Conservation (phyloP, 306 rosid genomes). For the Fragaria nilgerrensis region DNA sequence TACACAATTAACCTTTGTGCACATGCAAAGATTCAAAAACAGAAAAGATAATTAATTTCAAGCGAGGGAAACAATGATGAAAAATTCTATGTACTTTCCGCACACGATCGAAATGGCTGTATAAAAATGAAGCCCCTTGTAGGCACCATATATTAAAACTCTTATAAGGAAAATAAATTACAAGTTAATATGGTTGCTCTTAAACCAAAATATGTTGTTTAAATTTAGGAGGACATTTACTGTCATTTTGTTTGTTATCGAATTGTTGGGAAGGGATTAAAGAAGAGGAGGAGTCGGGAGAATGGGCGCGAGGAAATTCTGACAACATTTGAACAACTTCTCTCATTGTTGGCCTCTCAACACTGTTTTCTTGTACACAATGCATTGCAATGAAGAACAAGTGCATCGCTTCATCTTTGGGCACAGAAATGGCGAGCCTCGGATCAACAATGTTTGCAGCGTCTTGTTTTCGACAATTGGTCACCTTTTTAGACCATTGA, state of each 20-base stretch:
- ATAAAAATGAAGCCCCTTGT: not conserved
- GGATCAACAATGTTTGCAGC: conserved; percentile 45
- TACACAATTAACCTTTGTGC: no score
- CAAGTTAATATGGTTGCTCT: not conserved
- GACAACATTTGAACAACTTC: conserved; percentile 90
- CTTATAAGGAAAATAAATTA: not conserved
- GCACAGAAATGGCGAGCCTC: conserved; percentile 35
- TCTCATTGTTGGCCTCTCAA: conserved; percentile 86
- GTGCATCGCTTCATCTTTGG: conserved; percentile 71
- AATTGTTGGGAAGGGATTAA: conserved; percentile 17
- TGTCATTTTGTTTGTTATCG: conserved; percentile 22
- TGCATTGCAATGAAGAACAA: conserved; percentile 62
- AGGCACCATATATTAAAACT: not conserved
- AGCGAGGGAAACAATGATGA: not conserved
- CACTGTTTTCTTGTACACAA: conserved; percentile 69
- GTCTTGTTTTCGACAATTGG: conserved; percentile 44
- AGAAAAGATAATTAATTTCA: not conserved
- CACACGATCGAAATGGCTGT: not conserved
- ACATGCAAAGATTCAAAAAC: no score
- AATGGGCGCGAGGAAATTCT: conserved; percentile 43
- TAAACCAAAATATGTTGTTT: conserved; percentile 54
- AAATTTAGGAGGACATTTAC: conserved; percentile 32
- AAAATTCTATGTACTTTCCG: no score
- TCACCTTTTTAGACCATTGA: conserved; percentile 65
- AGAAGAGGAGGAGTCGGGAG: conserved; percentile 40